phyloP scores from a whole-genome alignment of 306 rosid species.

The Prunus persica region Prunus_persica_NCBIv2 NC_034014.1:22720501-22721000 shows the following conservation, averaged over 20 bases:
- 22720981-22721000: no score
- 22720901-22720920: conserved; percentile 55
- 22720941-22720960: not conserved
- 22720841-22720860: not conserved
- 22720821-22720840: conserved; percentile 48
- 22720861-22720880: conserved; percentile 36
- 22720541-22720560: conserved; percentile 32
- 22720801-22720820: conserved; percentile 68
- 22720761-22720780: conserved; percentile 11
- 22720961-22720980: not conserved
- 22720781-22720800: conserved; percentile 55
- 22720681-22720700: not conserved
- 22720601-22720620: conserved; percentile 56
- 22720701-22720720: not conserved
- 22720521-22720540: conserved; percentile 86
- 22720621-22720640: conserved; percentile 12
- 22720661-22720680: not conserved
- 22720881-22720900: conserved; percentile 54
- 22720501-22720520: conserved; percentile 97
- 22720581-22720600: conserved; percentile 46
- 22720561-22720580: conserved; percentile 21
- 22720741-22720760: conserved; percentile 44
- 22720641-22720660: not conserved
- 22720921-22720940: conserved; percentile 30
- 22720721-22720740: conserved; percentile 32